These are phyloP conservation scores for Ephemerocybe angulata DNA, from an alignment of 768 basidiomycete genomes.

Conservation along the genomic window DNA sequence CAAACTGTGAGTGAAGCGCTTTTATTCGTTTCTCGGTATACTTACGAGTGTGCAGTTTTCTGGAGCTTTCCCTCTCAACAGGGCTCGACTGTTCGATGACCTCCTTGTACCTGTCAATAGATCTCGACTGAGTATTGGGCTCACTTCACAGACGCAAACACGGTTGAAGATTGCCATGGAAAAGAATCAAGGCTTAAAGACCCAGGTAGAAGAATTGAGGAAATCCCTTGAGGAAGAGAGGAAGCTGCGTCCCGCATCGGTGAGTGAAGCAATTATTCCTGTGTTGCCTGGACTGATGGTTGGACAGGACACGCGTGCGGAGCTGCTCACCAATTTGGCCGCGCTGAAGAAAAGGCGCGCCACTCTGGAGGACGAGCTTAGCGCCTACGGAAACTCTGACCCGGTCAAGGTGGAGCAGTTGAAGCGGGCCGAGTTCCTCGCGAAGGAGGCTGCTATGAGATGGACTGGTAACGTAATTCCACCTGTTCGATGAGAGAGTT, in stretches of 20 bases:
- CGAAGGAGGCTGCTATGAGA: slow-evolving; percentile 77
- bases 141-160: slow-evolving; percentile 48
- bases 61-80: slow-evolving; percentile 94
- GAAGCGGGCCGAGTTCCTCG: slow-evolving; percentile 65
- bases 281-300: slow-evolving; percentile 3
- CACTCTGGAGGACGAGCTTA: slow-evolving; percentile 63
- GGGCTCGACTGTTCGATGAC: slow-evolving; percentile 59
- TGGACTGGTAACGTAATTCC: slow-evolving; percentile 76
- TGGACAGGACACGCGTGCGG: slow-evolving; percentile 53
- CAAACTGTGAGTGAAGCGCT: slow-evolving; percentile 66
- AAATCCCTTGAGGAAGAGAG: slow-evolving; percentile 48
- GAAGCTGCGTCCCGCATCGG: slow-evolving; percentile 54
- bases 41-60: slow-evolving; percentile 56
- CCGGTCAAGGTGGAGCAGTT: slow-evolving; percentile 78
- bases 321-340: slow-evolving; percentile 47
- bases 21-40: not conserved
- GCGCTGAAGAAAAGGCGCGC: slow-evolving; percentile 46
- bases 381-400: slow-evolving; percentile 79
- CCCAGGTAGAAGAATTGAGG: slow-evolving; percentile 49
- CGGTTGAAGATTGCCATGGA: slow-evolving; percentile 51
- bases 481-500: not conserved
- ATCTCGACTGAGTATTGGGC: not conserved
- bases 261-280: slow-evolving; percentile 25
- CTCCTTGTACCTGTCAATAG: slow-evolving; percentile 1
- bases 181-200: slow-evolving; percentile 35